phyloP scores from a whole-genome alignment of 169 alveolate species.

The Cryptosporidium canis region DNA sequence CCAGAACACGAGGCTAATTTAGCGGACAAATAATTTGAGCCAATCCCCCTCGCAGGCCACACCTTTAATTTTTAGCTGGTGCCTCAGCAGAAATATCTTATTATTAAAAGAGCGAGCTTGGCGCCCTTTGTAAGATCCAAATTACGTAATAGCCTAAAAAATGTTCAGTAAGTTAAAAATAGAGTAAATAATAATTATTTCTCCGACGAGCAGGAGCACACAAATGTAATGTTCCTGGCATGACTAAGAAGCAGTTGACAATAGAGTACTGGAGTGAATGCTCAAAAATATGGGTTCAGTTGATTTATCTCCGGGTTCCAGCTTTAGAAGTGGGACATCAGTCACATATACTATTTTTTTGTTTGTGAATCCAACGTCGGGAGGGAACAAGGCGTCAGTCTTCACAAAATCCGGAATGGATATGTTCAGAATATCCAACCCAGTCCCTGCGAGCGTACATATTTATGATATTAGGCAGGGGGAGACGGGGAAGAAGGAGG shows the following conservation, averaged over 20 bases:
- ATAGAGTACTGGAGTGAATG: not conserved
- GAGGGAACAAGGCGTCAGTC: constrained; percentile 84
- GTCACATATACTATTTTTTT: constrained; percentile 73
- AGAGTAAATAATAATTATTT: not conserved
- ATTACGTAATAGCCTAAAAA: not conserved
- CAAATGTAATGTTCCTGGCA: constrained; percentile 3
- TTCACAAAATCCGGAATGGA: constrained; percentile 80
- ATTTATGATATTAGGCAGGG: constrained; percentile 83
- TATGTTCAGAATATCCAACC: constrained; percentile 68
- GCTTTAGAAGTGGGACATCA: constrained; percentile 42
- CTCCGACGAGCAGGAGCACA: not conserved
- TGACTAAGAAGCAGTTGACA: not conserved
- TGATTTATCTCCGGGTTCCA: constrained; percentile 54
- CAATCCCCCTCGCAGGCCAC: not conserved
- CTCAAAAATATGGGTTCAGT: constrained; percentile 15
- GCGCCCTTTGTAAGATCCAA: constrained; percentile 4
- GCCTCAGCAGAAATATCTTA: not conserved
- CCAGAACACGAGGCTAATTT: too few species aligned
- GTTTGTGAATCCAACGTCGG: constrained; percentile 86
- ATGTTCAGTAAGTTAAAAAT: not conserved
- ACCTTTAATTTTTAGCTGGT: not conserved
- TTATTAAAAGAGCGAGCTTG: not conserved
- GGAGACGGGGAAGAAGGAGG: constrained; percentile 83
- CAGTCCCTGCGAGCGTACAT: constrained; percentile 64
- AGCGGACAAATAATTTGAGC: not conserved